Evolutionary conservation across 305 asterid genomes (phyloP).

Genomic region (Solanum aculeatissimum): DNA sequence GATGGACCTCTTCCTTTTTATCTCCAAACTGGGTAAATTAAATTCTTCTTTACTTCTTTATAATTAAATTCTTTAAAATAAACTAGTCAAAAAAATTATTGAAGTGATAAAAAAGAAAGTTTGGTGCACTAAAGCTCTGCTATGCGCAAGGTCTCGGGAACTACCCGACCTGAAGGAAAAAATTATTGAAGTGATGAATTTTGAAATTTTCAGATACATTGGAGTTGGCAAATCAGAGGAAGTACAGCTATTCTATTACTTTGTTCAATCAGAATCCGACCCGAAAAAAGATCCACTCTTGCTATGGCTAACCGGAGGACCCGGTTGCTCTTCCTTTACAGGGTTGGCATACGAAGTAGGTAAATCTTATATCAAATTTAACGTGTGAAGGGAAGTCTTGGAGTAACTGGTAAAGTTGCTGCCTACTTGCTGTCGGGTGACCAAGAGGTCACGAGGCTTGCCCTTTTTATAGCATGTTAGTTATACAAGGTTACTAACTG

Average conservation of each 20-base stretch:
- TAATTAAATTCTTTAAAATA: not conserved
- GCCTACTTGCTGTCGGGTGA: too few species aligned
- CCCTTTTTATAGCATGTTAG: not conserved
- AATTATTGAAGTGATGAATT: not conserved
- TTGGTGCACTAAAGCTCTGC: too few species aligned
- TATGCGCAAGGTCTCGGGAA: too few species aligned
- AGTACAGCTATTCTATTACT: not conserved
- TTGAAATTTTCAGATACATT: not conserved
- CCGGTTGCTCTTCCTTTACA: not conserved
- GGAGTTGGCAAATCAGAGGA: not conserved
- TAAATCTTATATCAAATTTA: not conserved
- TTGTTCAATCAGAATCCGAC: not conserved
- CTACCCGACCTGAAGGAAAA: too few species aligned
- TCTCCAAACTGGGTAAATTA: not conserved
- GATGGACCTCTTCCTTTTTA: not conserved
- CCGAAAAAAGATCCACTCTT: not conserved
- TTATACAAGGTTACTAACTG: not conserved
- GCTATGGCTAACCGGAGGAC: not conserved
- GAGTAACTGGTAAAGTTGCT: too few species aligned
- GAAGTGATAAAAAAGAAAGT: not conserved
- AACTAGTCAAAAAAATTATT: not conserved
- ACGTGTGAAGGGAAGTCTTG: too few species aligned
- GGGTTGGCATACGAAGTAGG: not conserved
- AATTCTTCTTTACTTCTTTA: too few species aligned
- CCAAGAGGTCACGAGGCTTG: too few species aligned